Conservation (phyloP, 2,329 filamentous ascomycete species). For the Cercospora beticola region DNA sequence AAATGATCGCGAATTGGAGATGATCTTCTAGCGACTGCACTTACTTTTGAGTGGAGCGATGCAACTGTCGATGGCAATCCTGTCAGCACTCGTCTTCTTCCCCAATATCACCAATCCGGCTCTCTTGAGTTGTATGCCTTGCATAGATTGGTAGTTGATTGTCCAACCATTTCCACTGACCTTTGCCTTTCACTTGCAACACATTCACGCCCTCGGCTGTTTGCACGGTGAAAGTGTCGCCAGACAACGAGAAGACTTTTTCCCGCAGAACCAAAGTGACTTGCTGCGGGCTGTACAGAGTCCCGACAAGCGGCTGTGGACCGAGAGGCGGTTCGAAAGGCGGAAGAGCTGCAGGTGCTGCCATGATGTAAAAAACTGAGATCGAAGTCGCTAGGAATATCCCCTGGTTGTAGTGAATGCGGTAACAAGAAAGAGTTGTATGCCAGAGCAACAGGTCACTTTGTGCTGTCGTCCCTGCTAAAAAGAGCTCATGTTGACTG, state of each 20-base stretch:
- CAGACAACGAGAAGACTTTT: constrained; percentile 59
- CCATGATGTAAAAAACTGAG: neutral
- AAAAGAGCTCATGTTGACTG: neutral
- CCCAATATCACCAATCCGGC: neutral
- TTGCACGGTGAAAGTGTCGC: constrained; percentile 65
- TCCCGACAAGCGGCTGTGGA: constrained; percentile 30
- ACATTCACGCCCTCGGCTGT: constrained; percentile 55
- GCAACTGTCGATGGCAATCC: constrained; percentile 36
- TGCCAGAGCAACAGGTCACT: neutral
- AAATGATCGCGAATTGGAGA: neutral
- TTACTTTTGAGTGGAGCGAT: constrained; percentile 46
- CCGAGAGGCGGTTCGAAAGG: constrained; percentile 35
- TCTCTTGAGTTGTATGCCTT: neutral
- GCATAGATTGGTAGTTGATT: neutral
- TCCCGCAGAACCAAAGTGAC: constrained; percentile 55
- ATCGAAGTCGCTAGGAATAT: neutral
- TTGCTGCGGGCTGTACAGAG: constrained; percentile 33
- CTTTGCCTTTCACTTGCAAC: constrained; percentile 57
- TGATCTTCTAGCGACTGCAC: neutral
- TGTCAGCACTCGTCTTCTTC: neutral
- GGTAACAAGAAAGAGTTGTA: neutral
- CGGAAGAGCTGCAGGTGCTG: constrained; percentile 15
- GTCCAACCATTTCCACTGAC: neutral
- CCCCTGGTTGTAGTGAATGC: too few species aligned
- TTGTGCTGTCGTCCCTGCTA: neutral